These are phyloP conservation scores for thale cress (Arabidopsis thaliana) DNA, from an alignment of 345 rosid species.

Conservation along the genomic window TAIR10.1 NC_003070.9:17595501-17596000, in stretches of 20 bases:
- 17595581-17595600: not conserved
- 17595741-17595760: not conserved
- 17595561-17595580: not conserved
- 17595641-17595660: not conserved
- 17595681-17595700: not conserved
- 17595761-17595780: not conserved
- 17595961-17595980: too few species aligned
- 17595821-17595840: not conserved
- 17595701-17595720: not conserved
- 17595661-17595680: not conserved
- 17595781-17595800: not conserved
- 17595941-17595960: not conserved
- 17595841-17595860: not conserved
- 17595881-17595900: not conserved
- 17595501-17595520: not conserved
- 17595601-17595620: not conserved
- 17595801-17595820: not conserved
- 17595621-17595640: not conserved
- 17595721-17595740: not conserved
- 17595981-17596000: not conserved
- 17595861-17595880: not conserved
- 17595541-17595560: not conserved
- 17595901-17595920: not conserved
- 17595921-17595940: too few species aligned
- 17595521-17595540: not conserved